Base-by-base conservation (phyloP, 202 grass and related monocot species). In the Elaeis oleifera region DNA sequence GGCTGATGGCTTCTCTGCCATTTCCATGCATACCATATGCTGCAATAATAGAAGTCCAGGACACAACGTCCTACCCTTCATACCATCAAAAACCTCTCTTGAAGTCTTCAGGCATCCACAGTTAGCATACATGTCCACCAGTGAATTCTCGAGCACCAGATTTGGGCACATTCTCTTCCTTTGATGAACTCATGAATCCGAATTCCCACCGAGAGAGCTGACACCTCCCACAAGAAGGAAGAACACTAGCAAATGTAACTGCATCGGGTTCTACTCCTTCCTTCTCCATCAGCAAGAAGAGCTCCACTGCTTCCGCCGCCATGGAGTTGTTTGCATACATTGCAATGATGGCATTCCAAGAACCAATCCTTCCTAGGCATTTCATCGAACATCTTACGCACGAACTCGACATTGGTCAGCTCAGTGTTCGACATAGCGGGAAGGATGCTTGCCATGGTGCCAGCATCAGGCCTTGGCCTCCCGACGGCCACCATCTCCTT, bases 261-360 rank as follows among this genome's bases (percentile, higher is more conserved):
- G 63, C 52, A 80, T 90, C 83, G 15, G 83, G 83, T 32, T 95
- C 83, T 25, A 79, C 26, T 48, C 69, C 78, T 16, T 79, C 69
- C 62, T 84, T 82, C 77, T 90, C 86, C 83, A 84, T 87, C 61
- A 49, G 54, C 65, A 61, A 65, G 69, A 87, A 89, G 23, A 95
- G 65, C 18, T 90, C 86, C 53, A 82, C 69, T 11, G 78, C 90
- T 71, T 95, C 71, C 23, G 54, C 57, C 68, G 83, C 69, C 76
- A 68, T 72, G 11, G 24, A 72, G 71, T 87, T 87, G 78, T 86
- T 84, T 50, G 75, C 58, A 62, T 88, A 90, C 48, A 87, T 80
- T 25, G 90, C 62, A 4, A 95, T 85, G 80, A 95, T 90, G 16
- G 83, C 83, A 65, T 95, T 95, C 83, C 86, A 95, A 57, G 83